phyloP scores from a whole-genome alignment of 2,329 filamentous ascomycete genomes.

The Colletotrichum sp. region DNA sequence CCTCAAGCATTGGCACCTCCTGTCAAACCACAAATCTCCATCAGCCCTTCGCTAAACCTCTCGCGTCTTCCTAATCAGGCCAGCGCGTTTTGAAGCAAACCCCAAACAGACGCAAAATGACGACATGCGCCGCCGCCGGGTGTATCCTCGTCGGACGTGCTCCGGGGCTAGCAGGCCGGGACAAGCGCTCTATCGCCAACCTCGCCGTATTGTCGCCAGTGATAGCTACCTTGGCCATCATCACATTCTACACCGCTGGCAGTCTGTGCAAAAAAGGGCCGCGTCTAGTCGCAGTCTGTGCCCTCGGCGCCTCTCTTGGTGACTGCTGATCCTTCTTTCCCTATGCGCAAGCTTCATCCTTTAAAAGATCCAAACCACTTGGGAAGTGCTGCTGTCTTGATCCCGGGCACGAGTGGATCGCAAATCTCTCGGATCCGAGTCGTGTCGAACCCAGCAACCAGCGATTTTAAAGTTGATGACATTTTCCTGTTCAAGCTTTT shows the following conservation, averaged over 20 bases:
- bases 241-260: background rate
- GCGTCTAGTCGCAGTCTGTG: background rate
- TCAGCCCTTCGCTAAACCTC: background rate
- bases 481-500: background rate
- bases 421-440: background rate
- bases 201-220: background rate
- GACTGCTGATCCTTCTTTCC: background rate
- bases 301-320: background rate
- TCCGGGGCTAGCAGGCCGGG: background rate
- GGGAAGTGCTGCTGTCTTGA: background rate
- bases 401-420: background rate
- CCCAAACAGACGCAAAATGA: background rate
- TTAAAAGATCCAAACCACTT: background rate
- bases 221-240: background rate
- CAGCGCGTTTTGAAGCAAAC: background rate
- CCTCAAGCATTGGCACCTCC: background rate
- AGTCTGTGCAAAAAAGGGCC: background rate
- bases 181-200: background rate
- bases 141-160: background rate
- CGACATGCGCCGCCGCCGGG: background rate
- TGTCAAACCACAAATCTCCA: background rate
- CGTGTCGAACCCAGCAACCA: background rate
- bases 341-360: background rate
- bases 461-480: background rate
- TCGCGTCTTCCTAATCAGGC: background rate